Conservation (phyloP, 2,329 filamentous ascomycete species). For the Chaetothyriales sp. region DNA sequence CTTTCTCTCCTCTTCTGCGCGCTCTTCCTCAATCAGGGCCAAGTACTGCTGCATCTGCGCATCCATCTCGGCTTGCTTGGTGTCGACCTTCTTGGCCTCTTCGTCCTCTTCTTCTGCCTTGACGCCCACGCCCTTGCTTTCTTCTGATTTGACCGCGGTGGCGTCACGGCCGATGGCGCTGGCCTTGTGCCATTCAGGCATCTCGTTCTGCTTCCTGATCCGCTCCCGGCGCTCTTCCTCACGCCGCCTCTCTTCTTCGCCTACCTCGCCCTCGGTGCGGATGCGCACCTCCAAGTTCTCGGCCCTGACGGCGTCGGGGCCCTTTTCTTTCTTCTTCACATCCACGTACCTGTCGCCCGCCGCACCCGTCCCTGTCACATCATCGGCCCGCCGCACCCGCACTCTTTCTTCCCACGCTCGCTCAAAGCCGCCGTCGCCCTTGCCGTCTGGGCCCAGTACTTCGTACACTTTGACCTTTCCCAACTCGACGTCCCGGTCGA, state of each 20-base stretch:
- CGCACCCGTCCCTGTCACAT: slow-evolving; percentile 11
- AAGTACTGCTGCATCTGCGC: slow-evolving; percentile 7
- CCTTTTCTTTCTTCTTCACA: slow-evolving; percentile 25
- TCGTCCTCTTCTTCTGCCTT: slow-evolving; percentile 12
- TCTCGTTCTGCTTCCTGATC: slow-evolving; percentile 37
- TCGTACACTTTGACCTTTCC: not conserved
- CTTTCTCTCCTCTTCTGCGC: slow-evolving; percentile 7
- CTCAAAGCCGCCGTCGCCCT: slow-evolving; percentile 33
- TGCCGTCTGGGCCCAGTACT: not conserved
- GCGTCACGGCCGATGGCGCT: slow-evolving; percentile 7
- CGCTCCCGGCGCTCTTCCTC: slow-evolving; percentile 34
- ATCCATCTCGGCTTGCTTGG: slow-evolving; percentile 2
- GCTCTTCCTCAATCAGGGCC: slow-evolving; percentile 14
- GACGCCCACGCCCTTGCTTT: not conserved
- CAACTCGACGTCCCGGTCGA: slow-evolving; percentile 26
- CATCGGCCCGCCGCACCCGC: slow-evolving; percentile 31
- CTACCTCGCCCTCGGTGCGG: slow-evolving; percentile 31
- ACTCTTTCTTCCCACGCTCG: slow-evolving; percentile 36
- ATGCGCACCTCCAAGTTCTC: slow-evolving; percentile 36
- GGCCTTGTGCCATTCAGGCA: slow-evolving; percentile 39
- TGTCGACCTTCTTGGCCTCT: slow-evolving; percentile 10
- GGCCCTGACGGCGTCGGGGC: slow-evolving; percentile 31
- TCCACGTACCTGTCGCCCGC: slow-evolving; percentile 31
- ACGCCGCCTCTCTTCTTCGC: slow-evolving; percentile 33
- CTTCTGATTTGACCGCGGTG: slow-evolving; percentile 6